These are phyloP conservation scores for Dictyostelium purpureum DNA, from an alignment of 78 protist genomes.

Conservation along the genomic window DNA sequence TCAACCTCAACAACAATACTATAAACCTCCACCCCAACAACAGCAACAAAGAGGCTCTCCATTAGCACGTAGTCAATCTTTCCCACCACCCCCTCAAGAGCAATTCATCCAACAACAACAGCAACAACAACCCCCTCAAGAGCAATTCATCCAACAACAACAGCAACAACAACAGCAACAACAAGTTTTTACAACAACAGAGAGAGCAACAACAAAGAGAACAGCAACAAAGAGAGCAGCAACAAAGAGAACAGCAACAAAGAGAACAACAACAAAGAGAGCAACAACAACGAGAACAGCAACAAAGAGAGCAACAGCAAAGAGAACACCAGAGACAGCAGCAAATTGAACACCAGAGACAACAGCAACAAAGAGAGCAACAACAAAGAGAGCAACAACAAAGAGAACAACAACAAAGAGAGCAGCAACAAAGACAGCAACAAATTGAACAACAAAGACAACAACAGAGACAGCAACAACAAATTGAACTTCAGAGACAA, in stretches of 20 bases:
- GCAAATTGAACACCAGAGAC: not conserved
- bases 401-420: not conserved
- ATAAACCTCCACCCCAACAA: not conserved
- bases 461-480: not conserved
- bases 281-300: not conserved
- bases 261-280: not conserved
- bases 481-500: not conserved
- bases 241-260: not conserved
- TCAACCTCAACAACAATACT: not conserved
- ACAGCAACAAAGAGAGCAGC: not conserved
- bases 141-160: not conserved
- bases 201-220: not conserved
- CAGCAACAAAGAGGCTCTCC: not conserved
- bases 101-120: not conserved
- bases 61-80: not conserved
- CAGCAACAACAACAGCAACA: not conserved
- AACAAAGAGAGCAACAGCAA: not conserved
- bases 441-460: not conserved
- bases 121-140: not conserved
- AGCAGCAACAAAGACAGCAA: not conserved
- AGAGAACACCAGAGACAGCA: not conserved
- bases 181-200: not conserved
- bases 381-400: not conserved
- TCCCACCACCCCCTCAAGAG: slow-evolving; percentile 23
- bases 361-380: not conserved